Percentiles rank a stretch among this genome's conserved stretches.
phyloP scores from a whole-genome alignment of 1,139 yeast genomes.

The Candida pseudoviswanathii region DNA sequence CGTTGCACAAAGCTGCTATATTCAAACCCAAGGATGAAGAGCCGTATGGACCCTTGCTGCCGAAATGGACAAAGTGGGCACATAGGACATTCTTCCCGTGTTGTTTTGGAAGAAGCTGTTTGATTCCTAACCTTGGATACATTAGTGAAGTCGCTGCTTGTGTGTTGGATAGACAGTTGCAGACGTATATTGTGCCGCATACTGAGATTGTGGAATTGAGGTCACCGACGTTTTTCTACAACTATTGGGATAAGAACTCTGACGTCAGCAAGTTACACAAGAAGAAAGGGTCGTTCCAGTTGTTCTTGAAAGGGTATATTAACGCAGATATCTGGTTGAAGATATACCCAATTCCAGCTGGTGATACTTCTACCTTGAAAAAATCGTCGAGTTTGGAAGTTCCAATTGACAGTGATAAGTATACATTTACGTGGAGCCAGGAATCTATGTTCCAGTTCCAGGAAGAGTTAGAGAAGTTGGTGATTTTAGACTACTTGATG shows the following conservation, averaged over 20 bases:
- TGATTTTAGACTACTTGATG: slow-evolving; percentile 70
- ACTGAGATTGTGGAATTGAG: slow-evolving; percentile 61
- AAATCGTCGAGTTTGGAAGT: slow-evolving; percentile 22
- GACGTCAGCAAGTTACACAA: slow-evolving; percentile 31
- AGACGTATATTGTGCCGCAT: slow-evolving; percentile 63
- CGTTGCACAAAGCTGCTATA: slow-evolving; percentile 47
- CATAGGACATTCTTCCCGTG: slow-evolving; percentile 78
- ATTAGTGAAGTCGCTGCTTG: slow-evolving; percentile 76
- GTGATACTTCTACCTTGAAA: slow-evolving; percentile 23
- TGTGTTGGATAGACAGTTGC: slow-evolving; percentile 59
- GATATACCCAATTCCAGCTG: slow-evolving; percentile 57
- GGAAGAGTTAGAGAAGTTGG: slow-evolving; percentile 67
- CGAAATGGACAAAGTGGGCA: slow-evolving; percentile 81
- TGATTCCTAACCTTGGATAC: slow-evolving; percentile 74
- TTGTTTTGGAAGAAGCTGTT: slow-evolving; percentile 72
- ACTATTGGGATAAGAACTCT: slow-evolving; percentile 46
- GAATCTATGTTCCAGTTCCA: slow-evolving; percentile 53
- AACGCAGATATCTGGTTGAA: slow-evolving; percentile 66
- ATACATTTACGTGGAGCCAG: slow-evolving; percentile 56
- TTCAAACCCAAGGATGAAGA: slow-evolving; percentile 84
- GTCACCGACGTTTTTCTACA: slow-evolving; percentile 58
- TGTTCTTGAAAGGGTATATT: slow-evolving; percentile 58
- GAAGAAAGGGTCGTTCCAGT: slow-evolving; percentile 70
- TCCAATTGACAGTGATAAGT: slow-evolving; percentile 17
- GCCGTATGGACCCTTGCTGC: slow-evolving; percentile 77